A percentile compares a stretch with the other conserved stretches of the same genome.
Conservation (phyloP, 2,329 filamentous ascomycete species). For the Fusarium agapanthi region DNA sequence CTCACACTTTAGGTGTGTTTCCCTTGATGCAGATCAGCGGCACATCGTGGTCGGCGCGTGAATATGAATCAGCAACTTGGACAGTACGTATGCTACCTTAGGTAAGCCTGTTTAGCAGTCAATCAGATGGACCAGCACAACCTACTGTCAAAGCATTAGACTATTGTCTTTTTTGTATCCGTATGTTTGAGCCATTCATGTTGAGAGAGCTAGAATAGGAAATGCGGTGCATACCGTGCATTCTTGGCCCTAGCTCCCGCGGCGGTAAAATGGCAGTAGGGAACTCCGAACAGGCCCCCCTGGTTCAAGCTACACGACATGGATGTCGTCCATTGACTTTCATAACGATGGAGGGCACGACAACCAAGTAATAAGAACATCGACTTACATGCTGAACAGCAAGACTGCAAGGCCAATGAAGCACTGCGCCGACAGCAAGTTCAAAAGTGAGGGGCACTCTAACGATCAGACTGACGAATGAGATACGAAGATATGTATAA, state of each 20-base stretch:
- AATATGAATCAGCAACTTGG: background rate
- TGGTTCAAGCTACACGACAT: no score
- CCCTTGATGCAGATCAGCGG: background rate
- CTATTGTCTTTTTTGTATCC: background rate
- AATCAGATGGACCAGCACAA: background rate
- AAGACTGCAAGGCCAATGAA: no score
- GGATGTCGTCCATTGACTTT: no score
- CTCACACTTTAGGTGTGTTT: background rate
- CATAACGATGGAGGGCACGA: no score
- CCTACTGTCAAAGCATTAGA: background rate
- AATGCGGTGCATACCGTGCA: background rate
- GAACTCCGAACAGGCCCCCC: no score
- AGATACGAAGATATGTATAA: no score
- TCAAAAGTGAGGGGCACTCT: no score
- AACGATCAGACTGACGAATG: no score
- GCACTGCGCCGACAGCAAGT: no score
- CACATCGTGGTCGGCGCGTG: background rate
- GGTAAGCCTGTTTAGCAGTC: background rate
- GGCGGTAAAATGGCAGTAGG: background rate
- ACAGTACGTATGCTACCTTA: background rate
- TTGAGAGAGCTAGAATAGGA: background rate
- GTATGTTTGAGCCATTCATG: background rate
- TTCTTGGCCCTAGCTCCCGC: background rate
- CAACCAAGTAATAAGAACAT: no score
- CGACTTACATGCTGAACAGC: no score